Evolutionary conservation across 768 basidiomycete species (phyloP).

Genomic region (Termitomyces sp.): DNA sequence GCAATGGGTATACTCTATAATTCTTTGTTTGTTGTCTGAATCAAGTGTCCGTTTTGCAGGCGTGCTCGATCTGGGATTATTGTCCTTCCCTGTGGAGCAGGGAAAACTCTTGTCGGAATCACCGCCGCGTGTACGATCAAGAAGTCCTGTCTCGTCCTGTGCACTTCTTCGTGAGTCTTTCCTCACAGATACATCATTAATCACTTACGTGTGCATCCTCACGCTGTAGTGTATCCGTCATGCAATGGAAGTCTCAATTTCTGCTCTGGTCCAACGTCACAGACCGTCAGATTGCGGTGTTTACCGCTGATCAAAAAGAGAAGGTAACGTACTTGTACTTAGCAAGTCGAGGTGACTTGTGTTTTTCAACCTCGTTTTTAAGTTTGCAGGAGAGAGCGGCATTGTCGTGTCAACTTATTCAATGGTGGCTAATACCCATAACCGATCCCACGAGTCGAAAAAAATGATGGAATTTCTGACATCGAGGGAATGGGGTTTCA

Average conservation of each 20-base stretch:
- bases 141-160: slow-evolving; percentile 95
- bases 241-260: slow-evolving; percentile 99
- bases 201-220: slow-evolving; percentile 9
- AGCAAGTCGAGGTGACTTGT: not conserved
- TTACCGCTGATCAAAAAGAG: slow-evolving; percentile 97
- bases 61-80: slow-evolving; percentile 98
- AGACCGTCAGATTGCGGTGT: slow-evolving; percentile 93
- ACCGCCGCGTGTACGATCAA: slow-evolving; percentile 99
- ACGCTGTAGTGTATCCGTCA: slow-evolving; percentile 70
- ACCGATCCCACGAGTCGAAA: slow-evolving; percentile 97
- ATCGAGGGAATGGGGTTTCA: slow-evolving; percentile 98
- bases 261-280: slow-evolving; percentile 99
- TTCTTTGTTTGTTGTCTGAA: slow-evolving; percentile 1
- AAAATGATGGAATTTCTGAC: slow-evolving; percentile 99
- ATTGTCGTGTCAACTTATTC: slow-evolving; percentile 99
- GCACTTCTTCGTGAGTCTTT: slow-evolving; percentile 87
- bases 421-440: slow-evolving; percentile 98
- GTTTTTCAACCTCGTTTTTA: slow-evolving; percentile 7
- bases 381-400: slow-evolving; percentile 97
- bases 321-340: slow-evolving; percentile 54
- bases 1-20: slow-evolving; percentile 68
- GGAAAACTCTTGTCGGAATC: slow-evolving; percentile 98
- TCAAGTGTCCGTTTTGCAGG: slow-evolving; percentile 33
- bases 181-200: not conserved
- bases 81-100: slow-evolving; percentile 96